Evolutionary conservation across 495 filamentous ascomycete genomes (phyloP).

Genomic region (Penicillium tannophilum): DNA sequence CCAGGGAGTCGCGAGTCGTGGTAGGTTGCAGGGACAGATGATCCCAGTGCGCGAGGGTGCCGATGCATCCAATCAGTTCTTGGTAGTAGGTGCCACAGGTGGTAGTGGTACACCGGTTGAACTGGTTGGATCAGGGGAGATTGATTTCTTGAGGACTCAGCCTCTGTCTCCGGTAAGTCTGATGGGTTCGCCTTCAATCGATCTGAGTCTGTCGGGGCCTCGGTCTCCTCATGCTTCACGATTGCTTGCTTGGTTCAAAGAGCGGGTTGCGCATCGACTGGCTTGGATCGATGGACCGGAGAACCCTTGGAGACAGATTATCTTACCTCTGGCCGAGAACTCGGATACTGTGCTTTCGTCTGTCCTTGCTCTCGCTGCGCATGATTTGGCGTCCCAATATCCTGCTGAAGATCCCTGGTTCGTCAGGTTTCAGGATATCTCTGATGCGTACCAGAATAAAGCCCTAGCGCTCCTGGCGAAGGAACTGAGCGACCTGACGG

Average conservation of each 20-base stretch:
- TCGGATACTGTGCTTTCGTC: constrained; percentile 30
- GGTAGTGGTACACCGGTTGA: neutral
- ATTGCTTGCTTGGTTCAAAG: constrained; percentile 27
- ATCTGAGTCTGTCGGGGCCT: constrained; percentile 11
- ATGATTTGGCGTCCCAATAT: constrained; percentile 27
- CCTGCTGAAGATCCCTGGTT: constrained; percentile 10
- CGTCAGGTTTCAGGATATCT: constrained; percentile 16
- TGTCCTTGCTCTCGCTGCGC: constrained; percentile 28
- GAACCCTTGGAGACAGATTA: constrained; percentile 31
- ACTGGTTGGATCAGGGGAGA: neutral
- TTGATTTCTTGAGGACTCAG: constrained; percentile 5
- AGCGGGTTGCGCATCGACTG: constrained; percentile 23
- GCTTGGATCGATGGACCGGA: constrained; percentile 28
- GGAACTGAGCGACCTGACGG: constrained; percentile 17
- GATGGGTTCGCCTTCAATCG: constrained; percentile 7
- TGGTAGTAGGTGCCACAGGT: neutral
- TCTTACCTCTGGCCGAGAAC: constrained; percentile 25
- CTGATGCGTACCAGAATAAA: constrained; percentile 22
- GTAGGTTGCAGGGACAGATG: constrained; percentile 30
- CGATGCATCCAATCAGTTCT: neutral
- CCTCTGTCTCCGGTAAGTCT: neutral
- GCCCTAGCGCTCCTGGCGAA: constrained; percentile 15
- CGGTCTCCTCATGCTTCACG: constrained; percentile 15
- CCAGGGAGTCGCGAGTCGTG: constrained; percentile 36
- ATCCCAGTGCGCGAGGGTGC: constrained; percentile 11